phyloP scores from a whole-genome alignment of 371 early-diverging fungal species.

The Lichtheimia hyalospora region DNA sequence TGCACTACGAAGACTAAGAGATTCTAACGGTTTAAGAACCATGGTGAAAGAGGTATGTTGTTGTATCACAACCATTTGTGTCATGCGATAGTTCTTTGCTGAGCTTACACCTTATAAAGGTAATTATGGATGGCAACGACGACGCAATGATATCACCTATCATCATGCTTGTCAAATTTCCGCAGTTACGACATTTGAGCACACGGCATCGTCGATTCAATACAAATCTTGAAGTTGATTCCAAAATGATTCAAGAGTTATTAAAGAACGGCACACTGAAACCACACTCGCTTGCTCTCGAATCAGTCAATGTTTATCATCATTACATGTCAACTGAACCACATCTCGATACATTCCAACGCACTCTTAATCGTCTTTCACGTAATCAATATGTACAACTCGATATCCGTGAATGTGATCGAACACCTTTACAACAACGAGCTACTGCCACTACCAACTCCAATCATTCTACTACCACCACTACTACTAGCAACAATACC shows the following conservation, averaged over 20 bases:
- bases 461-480: too few relatives aligned
- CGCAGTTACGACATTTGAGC: constrained; percentile 27
- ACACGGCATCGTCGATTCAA: constrained; percentile 35
- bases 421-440: constrained; percentile 16
- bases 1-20: constrained; percentile 37
- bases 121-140: constrained; percentile 42
- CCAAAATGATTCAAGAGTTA: constrained; percentile 39
- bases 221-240: constrained; percentile 37
- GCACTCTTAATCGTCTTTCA: constrained; percentile 33
- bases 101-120: constrained; percentile 14
- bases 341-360: constrained; percentile 28
- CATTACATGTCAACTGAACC: constrained; percentile 38
- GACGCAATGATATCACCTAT: constrained; percentile 40
- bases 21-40: constrained; percentile 29
- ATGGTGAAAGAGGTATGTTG: constrained; percentile 30
- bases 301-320: constrained; percentile 34
- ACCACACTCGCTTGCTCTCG: constrained; percentile 22
- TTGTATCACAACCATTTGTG: not conserved
- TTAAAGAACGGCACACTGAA: constrained; percentile 23
- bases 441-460: not conserved
- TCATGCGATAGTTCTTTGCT: not conserved
- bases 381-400: constrained; percentile 25
- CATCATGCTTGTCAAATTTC: constrained; percentile 50
- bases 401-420: constrained; percentile 30
- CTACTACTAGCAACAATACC: too few relatives aligned